Evolutionary conservation across 352 stramenopile species (phyloP).

Genomic region (Detonula confervacea): DNA sequence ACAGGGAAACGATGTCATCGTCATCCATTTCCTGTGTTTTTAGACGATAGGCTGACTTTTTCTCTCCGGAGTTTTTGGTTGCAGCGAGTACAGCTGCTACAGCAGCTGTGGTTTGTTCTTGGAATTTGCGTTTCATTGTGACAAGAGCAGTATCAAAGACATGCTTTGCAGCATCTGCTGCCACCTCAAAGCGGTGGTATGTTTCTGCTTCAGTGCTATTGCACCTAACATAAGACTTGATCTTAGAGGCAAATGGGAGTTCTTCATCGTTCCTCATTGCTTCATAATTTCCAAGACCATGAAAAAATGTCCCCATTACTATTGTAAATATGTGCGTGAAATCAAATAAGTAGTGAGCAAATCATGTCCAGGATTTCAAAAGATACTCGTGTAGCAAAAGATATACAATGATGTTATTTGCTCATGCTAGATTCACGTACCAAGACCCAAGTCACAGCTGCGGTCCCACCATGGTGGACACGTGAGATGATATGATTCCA

Average conservation of each 20-base stretch:
- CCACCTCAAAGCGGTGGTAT: slow-evolving; percentile 63
- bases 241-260: slow-evolving; percentile 74
- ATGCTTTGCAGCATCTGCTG: slow-evolving; percentile 55
- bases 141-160: slow-evolving; percentile 81
- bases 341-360: too few species aligned
- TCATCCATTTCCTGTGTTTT: slow-evolving; percentile 65
- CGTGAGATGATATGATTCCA: slow-evolving; percentile 38
- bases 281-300: slow-evolving; percentile 85
- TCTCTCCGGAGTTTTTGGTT: slow-evolving; percentile 51
- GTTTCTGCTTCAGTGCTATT: slow-evolving; percentile 65
- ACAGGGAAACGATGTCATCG: slow-evolving; percentile 77
- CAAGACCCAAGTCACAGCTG: slow-evolving; percentile 80
- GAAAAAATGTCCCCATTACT: slow-evolving; percentile 83
- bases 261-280: slow-evolving; percentile 80
- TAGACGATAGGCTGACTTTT: slow-evolving; percentile 45
- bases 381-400: too few species aligned
- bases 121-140: slow-evolving; percentile 75
- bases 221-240: slow-evolving; percentile 66
- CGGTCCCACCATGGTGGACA: slow-evolving; percentile 80
- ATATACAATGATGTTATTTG: too few species aligned
- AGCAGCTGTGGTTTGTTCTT: slow-evolving; percentile 76
- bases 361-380: too few species aligned
- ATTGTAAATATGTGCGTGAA: too few species aligned
- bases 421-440: too few species aligned
- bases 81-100: slow-evolving; percentile 80